phyloP scores from a whole-genome alignment of 2,329 filamentous ascomycete species.

The Emericellopsis atlantica region DNA sequence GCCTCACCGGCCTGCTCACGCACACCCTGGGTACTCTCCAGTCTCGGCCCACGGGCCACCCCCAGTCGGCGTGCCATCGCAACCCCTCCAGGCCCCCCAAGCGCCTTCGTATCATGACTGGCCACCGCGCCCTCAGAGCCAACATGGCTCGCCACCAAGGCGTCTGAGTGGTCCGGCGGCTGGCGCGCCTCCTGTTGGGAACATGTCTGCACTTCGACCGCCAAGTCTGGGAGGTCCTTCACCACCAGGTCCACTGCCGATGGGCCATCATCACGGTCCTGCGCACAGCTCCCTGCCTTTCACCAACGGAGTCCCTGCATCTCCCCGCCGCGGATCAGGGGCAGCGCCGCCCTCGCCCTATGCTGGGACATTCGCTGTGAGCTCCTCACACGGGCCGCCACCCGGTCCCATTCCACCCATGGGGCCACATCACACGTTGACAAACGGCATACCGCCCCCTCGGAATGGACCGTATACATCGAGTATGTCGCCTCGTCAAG shows the following conservation, averaged over 20 bases:
- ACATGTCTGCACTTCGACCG: slow-evolving; percentile 34
- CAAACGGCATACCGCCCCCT: slow-evolving; percentile 19
- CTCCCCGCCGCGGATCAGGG: slow-evolving; percentile 31
- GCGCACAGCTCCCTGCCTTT: slow-evolving; percentile 16
- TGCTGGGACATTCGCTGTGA: slow-evolving; percentile 19
- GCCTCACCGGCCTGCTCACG: not conserved
- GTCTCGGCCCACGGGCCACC: not conserved
- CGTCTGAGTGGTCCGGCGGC: slow-evolving; percentile 31
- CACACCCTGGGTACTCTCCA: not conserved
- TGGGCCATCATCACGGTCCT: slow-evolving; percentile 21
- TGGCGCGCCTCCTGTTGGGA: slow-evolving; percentile 13
- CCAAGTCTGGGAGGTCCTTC: slow-evolving; percentile 30
- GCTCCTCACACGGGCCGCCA: slow-evolving; percentile 10
- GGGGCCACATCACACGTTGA: slow-evolving; percentile 12
- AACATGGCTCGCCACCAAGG: slow-evolving; percentile 32
- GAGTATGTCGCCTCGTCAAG: slow-evolving; percentile 25
- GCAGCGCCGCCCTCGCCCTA: slow-evolving; percentile 29
- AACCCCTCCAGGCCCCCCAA: not conserved
- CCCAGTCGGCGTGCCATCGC: not conserved
- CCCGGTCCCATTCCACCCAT: slow-evolving; percentile 10
- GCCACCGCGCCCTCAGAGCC: slow-evolving; percentile 32
- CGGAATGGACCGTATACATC: slow-evolving; percentile 23
- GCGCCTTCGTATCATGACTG: slow-evolving; percentile 27
- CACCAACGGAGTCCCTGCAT: slow-evolving; percentile 32
- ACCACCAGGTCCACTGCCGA: slow-evolving; percentile 24